Evolutionary conservation across 2,329 filamentous ascomycete genomes (phyloP).

Genomic region (Albifimbria verrucaria): DNA sequence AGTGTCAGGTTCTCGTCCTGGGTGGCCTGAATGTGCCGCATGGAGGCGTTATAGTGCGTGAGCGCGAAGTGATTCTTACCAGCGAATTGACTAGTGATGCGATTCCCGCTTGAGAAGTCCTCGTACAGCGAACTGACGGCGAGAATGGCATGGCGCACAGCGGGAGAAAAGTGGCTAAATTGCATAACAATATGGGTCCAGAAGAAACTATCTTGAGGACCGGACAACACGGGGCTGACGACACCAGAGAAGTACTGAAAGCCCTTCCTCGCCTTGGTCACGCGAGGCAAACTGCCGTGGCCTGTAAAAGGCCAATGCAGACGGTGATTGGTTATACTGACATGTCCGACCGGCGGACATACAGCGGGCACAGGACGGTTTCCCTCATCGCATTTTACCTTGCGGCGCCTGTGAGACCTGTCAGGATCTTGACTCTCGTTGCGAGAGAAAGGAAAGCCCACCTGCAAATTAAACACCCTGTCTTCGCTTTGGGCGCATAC

Average conservation of each 20-base stretch:
- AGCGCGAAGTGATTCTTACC: background rate
- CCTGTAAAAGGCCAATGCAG: background rate
- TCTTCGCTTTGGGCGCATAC: background rate
- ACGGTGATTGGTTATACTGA: background rate
- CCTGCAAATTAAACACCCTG: background rate
- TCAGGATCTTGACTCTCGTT: background rate
- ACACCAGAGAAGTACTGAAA: conserved; percentile 10
- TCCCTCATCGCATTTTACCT: conserved; percentile 7
- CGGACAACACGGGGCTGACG: conserved; percentile 8
- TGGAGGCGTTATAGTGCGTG: background rate
- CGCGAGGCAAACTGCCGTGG: background rate
- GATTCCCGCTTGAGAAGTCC: background rate
- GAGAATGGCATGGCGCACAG: conserved; percentile 10
- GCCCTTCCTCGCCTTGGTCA: background rate
- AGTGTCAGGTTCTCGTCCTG: background rate
- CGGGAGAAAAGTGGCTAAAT: conserved; percentile 13
- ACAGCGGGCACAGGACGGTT: background rate
- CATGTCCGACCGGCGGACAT: background rate
- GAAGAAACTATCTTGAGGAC: conserved; percentile 12
- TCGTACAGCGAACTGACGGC: conserved; percentile 13
- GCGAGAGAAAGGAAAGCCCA: background rate
- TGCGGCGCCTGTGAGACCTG: conserved; percentile 6
- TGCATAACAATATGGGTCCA: conserved; percentile 16
- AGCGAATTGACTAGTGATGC: background rate
- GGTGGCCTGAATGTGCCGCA: background rate